phyloP scores from a whole-genome alignment of 306 rosid species.

The Prunus mume region DNA sequence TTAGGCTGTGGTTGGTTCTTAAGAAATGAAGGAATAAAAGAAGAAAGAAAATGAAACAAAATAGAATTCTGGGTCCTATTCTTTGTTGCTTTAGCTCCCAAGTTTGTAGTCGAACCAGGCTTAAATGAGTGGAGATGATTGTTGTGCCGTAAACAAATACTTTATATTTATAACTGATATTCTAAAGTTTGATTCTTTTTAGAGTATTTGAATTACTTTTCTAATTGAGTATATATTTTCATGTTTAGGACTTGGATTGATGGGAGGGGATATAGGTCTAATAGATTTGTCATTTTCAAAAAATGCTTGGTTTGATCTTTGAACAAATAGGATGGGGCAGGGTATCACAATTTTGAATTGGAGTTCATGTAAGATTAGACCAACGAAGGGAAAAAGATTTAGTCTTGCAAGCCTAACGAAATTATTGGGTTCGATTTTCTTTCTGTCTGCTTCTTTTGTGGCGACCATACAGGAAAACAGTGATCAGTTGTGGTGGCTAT shows the following conservation, averaged over 20 bases:
- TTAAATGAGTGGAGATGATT: neutral
- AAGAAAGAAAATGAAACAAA: neutral
- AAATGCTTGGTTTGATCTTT: slow-evolving; percentile 8
- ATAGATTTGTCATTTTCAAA: slow-evolving; percentile 8
- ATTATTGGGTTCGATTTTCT: neutral
- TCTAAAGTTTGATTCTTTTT: slow-evolving; percentile 11
- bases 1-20: slow-evolving; percentile 34
- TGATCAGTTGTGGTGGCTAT: neutral
- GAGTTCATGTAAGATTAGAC: neutral
- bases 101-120: neutral
- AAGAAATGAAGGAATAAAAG: slow-evolving; percentile 13
- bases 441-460: neutral
- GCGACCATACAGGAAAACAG: neutral
- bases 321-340: slow-evolving; percentile 19
- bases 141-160: neutral
- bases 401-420: neutral
- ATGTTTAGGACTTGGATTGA: slow-evolving; percentile 14
- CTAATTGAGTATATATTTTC: slow-evolving; percentile 2
- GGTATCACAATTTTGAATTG: neutral
- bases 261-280: slow-evolving; percentile 24
- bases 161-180: neutral
- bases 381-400: neutral
- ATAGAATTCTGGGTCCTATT: neutral
- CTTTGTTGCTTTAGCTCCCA: neutral
- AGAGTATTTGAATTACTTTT: slow-evolving; percentile 9